Conservation (phyloP, 2,329 filamentous ascomycete genomes). For the Pseudonectria foliicola region DNA sequence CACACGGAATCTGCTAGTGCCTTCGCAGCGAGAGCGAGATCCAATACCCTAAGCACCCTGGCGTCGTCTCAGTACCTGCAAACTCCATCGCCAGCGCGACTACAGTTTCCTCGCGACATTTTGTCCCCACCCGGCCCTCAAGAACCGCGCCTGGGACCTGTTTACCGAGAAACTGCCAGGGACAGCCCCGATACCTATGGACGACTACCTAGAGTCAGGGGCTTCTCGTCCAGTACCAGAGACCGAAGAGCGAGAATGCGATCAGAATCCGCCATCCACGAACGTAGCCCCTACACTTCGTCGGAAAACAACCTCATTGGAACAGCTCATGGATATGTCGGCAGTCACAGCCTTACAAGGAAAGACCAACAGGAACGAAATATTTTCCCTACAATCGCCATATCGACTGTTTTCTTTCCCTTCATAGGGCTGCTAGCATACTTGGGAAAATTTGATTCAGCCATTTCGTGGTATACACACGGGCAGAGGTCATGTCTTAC, state of each 20-base stretch:
- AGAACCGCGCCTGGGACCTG: constrained; percentile 2
- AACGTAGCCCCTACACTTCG: constrained; percentile 20
- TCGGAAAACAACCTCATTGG: constrained; percentile 26
- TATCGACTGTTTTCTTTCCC: constrained; percentile 36
- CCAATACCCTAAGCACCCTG: constrained; percentile 25
- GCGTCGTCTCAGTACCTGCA: constrained; percentile 18
- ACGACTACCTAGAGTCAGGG: constrained; percentile 14
- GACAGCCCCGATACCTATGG: constrained; percentile 4
- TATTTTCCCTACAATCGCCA: constrained; percentile 33
- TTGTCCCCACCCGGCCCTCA: constrained; percentile 3
- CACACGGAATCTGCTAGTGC: constrained; percentile 25
- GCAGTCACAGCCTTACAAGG: constrained; percentile 20
- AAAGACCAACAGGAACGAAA: constrained; percentile 24
- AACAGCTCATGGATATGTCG: constrained; percentile 23
- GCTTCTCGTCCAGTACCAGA: constrained; percentile 17
- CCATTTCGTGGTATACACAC: constrained; percentile 41
- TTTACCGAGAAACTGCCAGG: constrained; percentile 6
- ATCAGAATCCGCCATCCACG: constrained; percentile 1
- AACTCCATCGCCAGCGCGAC: constrained; percentile 20
- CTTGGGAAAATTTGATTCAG: constrained; percentile 36
- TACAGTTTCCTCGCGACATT: constrained; percentile 5
- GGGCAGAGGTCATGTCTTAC: constrained; percentile 37
- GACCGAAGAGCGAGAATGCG: constrained; percentile 6
- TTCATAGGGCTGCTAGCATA: constrained; percentile 40
- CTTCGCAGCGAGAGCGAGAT: constrained; percentile 23